Evolutionary conservation across 768 basidiomycete species (phyloP).

Genomic region (Hygrocybe coccinea): DNA sequence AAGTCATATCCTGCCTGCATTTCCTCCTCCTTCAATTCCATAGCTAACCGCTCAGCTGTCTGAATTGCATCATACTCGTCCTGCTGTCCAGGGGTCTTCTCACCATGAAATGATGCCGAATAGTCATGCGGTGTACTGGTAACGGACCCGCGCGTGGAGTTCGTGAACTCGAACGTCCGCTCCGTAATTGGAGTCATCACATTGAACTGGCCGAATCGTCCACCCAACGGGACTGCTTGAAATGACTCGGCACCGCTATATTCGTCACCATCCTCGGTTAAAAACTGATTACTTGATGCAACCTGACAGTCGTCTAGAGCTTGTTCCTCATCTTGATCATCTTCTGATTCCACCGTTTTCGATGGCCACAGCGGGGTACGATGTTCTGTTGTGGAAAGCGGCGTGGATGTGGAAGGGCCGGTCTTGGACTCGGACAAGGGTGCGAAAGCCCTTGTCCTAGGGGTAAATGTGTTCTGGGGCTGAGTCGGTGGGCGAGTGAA

Average conservation of each 20-base stretch:
- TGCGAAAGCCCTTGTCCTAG: constrained; percentile 41
- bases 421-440: constrained; percentile 28
- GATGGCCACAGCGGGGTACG: background rate
- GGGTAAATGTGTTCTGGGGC: constrained; percentile 39
- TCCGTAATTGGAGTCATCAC: constrained; percentile 99
- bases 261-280: constrained; percentile 19
- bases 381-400: background rate
- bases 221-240: constrained; percentile 56
- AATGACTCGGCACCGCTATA: constrained; percentile 39
- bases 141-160: constrained; percentile 45
- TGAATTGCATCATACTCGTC: constrained; percentile 47
- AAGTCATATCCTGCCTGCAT: constrained; percentile 12
- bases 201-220: constrained; percentile 77
- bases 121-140: constrained; percentile 40
- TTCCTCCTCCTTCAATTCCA: constrained; percentile 38
- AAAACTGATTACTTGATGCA: background rate
- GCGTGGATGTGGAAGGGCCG: background rate
- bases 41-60: constrained; percentile 49
- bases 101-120: constrained; percentile 26
- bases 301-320: constrained; percentile 27
- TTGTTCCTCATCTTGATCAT: constrained; percentile 17
- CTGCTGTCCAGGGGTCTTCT: constrained; percentile 11
- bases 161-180: constrained; percentile 79
- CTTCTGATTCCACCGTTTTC: constrained; percentile 15
- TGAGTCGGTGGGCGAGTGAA: constrained; percentile 68